Evolutionary conservation across 345 rosid genomes (phyloP).

Genomic region (Eucalyptus grandis): DNA sequence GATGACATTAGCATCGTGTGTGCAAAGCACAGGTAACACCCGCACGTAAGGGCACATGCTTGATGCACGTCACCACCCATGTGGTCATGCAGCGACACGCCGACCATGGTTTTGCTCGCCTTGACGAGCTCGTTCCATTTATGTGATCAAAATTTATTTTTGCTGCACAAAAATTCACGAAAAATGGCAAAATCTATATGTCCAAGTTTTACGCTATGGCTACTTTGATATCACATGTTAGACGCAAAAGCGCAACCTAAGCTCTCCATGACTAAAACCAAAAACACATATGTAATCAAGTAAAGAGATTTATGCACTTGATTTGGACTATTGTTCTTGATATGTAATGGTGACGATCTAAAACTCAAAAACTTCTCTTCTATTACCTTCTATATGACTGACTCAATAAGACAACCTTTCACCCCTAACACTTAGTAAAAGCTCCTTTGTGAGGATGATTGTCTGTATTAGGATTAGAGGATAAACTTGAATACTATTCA

Average conservation of each 20-base stretch:
- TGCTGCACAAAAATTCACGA: not conserved
- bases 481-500: fast-evolving
- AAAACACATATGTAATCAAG: not conserved
- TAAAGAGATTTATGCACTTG: not conserved
- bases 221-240: not conserved
- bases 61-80: no score
- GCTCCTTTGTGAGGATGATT: not conserved
- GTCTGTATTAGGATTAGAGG: not conserved
- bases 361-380: not conserved
- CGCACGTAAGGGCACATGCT: no score
- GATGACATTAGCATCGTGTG: no score
- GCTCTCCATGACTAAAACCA: not conserved
- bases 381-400: fast-evolving
- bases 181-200: not conserved
- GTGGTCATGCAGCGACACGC: fast-evolving
- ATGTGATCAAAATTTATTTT: no score
- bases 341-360: no score
- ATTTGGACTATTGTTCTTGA: not conserved
- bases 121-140: no score
- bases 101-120: fast-evolving
- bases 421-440: not conserved
- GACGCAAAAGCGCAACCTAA: not conserved
- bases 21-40: no score
- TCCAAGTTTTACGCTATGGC: not conserved
- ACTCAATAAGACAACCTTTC: no score